Evolutionary conservation across 2,329 filamentous ascomycete species (phyloP).

Genomic region (Lachnellula arida): DNA sequence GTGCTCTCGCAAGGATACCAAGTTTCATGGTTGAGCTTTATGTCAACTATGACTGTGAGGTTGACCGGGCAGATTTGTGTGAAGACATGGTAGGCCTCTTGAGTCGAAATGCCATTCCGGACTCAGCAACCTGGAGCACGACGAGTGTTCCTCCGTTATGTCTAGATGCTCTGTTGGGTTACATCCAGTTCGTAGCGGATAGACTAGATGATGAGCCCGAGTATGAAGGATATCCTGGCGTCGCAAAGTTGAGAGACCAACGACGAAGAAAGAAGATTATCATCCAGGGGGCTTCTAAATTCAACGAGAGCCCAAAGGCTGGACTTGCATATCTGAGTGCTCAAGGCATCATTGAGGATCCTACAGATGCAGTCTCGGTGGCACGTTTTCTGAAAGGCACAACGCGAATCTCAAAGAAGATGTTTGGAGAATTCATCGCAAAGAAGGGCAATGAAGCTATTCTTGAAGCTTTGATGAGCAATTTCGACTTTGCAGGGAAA

Average conservation of each 20-base stretch:
- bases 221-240: slow-evolving; percentile 62
- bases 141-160: slow-evolving; percentile 95
- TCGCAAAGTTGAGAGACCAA: slow-evolving; percentile 61
- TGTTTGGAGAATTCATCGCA: slow-evolving; percentile 87
- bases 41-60: slow-evolving; percentile 96
- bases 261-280: slow-evolving; percentile 81
- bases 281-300: slow-evolving; percentile 80
- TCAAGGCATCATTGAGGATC: slow-evolving; percentile 77
- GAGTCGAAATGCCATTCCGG: slow-evolving; percentile 89
- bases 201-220: slow-evolving; percentile 68
- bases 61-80: slow-evolving; percentile 85
- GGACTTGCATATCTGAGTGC: slow-evolving; percentile 82
- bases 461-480: slow-evolving; percentile 74
- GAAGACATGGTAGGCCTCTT: slow-evolving; percentile 92
- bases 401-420: slow-evolving; percentile 80
- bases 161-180: slow-evolving; percentile 84
- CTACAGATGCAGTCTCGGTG: slow-evolving; percentile 68
- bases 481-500: slow-evolving; percentile 85
- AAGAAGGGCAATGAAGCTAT: slow-evolving; percentile 87
- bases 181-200: slow-evolving; percentile 87
- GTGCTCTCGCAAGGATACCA: slow-evolving; percentile 85
- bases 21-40: slow-evolving; percentile 94
- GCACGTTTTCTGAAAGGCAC: slow-evolving; percentile 87
- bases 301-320: slow-evolving; percentile 90
- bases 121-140: slow-evolving; percentile 98